These are phyloP conservation scores for Pseudoturritis turrita DNA, from an alignment of 345 rosid species.

Conservation along the genomic window DNA sequence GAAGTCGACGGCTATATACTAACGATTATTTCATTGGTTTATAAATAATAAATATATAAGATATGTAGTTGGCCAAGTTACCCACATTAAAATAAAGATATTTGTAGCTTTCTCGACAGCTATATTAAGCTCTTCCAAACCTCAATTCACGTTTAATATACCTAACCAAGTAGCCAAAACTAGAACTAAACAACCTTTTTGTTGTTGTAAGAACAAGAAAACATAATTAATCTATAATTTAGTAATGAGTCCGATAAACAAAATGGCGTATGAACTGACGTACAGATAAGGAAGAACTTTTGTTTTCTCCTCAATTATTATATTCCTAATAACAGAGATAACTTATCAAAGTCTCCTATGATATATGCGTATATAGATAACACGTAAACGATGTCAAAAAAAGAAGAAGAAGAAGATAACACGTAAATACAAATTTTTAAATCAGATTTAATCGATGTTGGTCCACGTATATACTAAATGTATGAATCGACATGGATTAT, in stretches of 20 bases:
- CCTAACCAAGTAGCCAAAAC: not conserved
- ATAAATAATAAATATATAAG: not conserved
- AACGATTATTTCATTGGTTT: slow-evolving; percentile 5
- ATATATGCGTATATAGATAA: slow-evolving; percentile 11
- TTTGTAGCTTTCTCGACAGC: slow-evolving; percentile 26
- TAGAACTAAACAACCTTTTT: not conserved
- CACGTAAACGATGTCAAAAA: too few species aligned
- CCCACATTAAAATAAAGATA: slow-evolving; percentile 1
- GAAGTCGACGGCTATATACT: slow-evolving; percentile 7
- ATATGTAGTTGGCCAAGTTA: slow-evolving; percentile 3
- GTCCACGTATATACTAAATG: not conserved
- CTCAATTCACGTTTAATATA: not conserved
- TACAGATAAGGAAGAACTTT: not conserved
- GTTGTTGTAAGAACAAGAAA: too few species aligned
- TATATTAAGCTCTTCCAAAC: not conserved
- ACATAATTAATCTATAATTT: not conserved
- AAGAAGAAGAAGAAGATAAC: too few species aligned
- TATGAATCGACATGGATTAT: not conserved
- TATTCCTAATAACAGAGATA: slow-evolving; percentile 4
- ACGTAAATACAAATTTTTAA: not conserved
- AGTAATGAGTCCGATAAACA: not conserved
- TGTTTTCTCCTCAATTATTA: not conserved
- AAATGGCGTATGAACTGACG: not conserved
- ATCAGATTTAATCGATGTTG: slow-evolving; percentile 3
- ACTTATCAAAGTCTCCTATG: slow-evolving; percentile 19